Conservation (phyloP, 2,329 filamentous ascomycete species). For the Aspergillus ustus region DNA sequence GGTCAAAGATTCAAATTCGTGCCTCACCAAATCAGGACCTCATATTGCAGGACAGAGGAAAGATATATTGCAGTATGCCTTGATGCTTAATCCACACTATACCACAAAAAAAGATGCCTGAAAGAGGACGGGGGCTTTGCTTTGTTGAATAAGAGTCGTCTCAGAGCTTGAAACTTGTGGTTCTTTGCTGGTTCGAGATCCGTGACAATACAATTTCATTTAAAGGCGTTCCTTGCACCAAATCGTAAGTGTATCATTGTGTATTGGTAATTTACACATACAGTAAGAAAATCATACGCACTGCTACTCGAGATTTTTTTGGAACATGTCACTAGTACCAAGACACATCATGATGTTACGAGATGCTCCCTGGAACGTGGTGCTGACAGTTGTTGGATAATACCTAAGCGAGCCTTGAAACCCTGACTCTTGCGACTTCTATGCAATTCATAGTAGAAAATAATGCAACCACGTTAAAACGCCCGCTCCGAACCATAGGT, state of each 20-base stretch:
- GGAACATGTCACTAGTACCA: not conserved
- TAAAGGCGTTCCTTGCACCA: not conserved
- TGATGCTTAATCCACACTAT: not conserved
- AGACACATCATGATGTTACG: not conserved
- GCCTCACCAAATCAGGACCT: not conserved
- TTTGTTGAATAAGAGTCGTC: not conserved
- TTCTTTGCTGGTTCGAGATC: conserved; percentile 4
- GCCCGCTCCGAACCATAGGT: conserved; percentile 23
- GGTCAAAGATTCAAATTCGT: not conserved
- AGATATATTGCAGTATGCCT: not conserved
- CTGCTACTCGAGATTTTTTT: not conserved
- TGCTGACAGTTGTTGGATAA: not conserved
- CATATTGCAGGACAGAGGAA: not conserved
- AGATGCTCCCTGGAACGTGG: not conserved
- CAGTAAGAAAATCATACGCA: not conserved
- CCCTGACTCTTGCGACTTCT: not conserved
- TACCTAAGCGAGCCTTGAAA: not conserved
- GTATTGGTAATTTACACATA: conserved; percentile 6
- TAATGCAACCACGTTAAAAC: conserved; percentile 21
- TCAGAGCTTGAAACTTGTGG: not conserved
- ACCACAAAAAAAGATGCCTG: not conserved
- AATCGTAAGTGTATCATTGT: not conserved
- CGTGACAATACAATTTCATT: conserved; percentile 25
- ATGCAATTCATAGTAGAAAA: not conserved
- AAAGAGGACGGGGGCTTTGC: not conserved